Evolutionary conservation across 2,329 filamentous ascomycete genomes (phyloP), one percentile per base, ranked within the genome.

Genomic region (Berkeleyomyces basicola): DNA sequence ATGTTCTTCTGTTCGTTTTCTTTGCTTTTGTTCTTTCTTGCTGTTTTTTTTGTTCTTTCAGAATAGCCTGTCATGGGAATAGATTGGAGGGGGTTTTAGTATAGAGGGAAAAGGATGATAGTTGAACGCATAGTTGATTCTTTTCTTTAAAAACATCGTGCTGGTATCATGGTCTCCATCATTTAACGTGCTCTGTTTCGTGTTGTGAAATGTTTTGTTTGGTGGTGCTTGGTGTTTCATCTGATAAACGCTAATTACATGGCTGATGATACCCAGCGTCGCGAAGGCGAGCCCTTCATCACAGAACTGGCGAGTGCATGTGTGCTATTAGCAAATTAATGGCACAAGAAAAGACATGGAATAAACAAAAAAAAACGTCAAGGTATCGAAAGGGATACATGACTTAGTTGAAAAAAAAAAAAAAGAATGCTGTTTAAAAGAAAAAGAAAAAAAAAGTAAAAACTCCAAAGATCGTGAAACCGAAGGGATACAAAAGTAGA

Each of bases 1-100:
- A 33, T 53, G 23, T 49, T 37, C 39, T 49, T 47, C 40, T 47
- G n/a, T 53, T 61, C 36, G 16, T 58, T 37, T 11, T n/a, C 33
- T 49, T 64, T n/a, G 16, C 60, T 47, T 61, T 7, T 10, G 16
- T 40, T 49, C 16, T 59, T 63, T 62, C 51, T 46, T 47, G 39
- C 64, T 65, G 59, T 57, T 58, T 23, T n/a, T 58, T 42, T 31
- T 58, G 31, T 16, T 58, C 23, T 42, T 44, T 59, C 42, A 44
- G 39, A 59, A 59, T 39, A 55, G 39, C 57, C 37, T 44, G 39
- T 59, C 39, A 59, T 42, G 57, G 39, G 39, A 23, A 44, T 59
- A 59, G 39, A 59, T 43, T 43, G 39, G 42, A 39, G 23, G 23
- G 23, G 23, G 23, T 23, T 23, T 43, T 42, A 43, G 39, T 42